Evolutionary conservation across 1,284 basidiomycete genomes (phyloP), one percentile per base, ranked within the genome.

Genomic region (Microbotryum violaceum): DNA sequence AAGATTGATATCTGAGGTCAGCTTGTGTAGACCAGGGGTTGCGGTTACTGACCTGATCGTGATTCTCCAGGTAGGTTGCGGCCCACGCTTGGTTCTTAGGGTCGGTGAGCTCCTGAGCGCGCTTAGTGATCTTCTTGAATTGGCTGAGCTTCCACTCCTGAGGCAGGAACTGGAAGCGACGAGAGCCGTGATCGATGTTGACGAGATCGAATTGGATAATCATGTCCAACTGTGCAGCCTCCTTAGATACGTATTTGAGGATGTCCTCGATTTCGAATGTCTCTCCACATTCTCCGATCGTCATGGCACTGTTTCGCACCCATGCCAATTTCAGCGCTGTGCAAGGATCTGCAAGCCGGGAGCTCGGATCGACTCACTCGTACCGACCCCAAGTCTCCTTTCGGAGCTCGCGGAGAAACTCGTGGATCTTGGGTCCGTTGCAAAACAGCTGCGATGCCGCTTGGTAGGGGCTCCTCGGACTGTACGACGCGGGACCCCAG

Each of bases 331-430:
- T 45, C 20, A 12, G 18, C 21, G 23, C 21, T n/a, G 23, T 21
- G 1, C 23, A 6, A 45, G 44, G 31, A 42, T 42, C 37, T 42
- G 10, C 37, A 42, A 18, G 37, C 3, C 37, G 12, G 37, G 16
- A 42, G 5, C 7, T 29, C 44, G 45, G 18, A 21, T 21, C 8
- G 16, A 55, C 56, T 29, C 49, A 83, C 83, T 75, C 44, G 81
- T 64, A 64, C 37, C 53, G 52, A 20, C 31, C 82, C 21, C 85
- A 77, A 3, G 86, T 83, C 69, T 82, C 78, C 27, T 71, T 59
- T 61, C 83, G 74, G 84, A 87, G 86, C 75, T 88, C 83, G 65
- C 81, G 78, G 52, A 89, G 72, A 66, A 81, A 88, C 63, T 85
- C 82, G 71, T 87, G 85, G 2, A 87, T 82, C 10, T 77, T 76